Evolutionary conservation across 257 asterid genomes (phyloP), one percentile per base, ranked within the genome.

Genomic region (Cruciata laevipes): DNA sequence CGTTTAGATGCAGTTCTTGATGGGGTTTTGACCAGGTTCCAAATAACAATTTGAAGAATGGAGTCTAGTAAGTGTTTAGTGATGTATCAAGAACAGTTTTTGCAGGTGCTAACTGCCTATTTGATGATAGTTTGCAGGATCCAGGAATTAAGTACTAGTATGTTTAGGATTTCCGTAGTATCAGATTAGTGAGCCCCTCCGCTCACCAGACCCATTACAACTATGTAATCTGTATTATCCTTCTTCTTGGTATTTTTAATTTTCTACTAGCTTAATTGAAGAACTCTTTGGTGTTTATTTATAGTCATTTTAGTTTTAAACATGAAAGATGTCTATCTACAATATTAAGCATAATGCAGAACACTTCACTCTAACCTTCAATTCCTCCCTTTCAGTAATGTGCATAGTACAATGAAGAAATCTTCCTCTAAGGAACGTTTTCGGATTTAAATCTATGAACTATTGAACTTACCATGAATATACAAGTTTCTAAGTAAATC

Each of bases 1-100:
- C 60, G 66, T 62, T 80, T 32, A 30, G 60, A 35, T 62, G 78
- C 42, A 23, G 59, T 47, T 74, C 69, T 8, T 79, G 79, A 78
- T 44, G 24, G n/a, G 17, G 49, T 33, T 32, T 25, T 53, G n/a
- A n/a, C n/a, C n/a, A n/a, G n/a, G n/a, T n/a, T n/a, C n/a, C n/a
- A n/a, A n/a, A n/a, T n/a, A n/a, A n/a, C n/a, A n/a, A n/a, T n/a
- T n/a, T n/a, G 76, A 61, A 65, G 47, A 13, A 53, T 67, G 20
- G 55, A 67, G 61, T 78, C 27, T 32, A n/a, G 13, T 53, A n/a
- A 21, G 14, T 63, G 67, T 68, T 42, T 68, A 55, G 65, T 70
- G 56, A 42, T 74, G 76, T 63, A 24, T 16, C 11, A n/a, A 40
- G 66, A 61, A 38, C 67, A 16, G 69, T 66, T 23, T 69, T 58